These are phyloP conservation scores for Fusarium nelsonii DNA, from an alignment of 2,329 filamentous ascomycete species.

Conservation along the genomic window DNA sequence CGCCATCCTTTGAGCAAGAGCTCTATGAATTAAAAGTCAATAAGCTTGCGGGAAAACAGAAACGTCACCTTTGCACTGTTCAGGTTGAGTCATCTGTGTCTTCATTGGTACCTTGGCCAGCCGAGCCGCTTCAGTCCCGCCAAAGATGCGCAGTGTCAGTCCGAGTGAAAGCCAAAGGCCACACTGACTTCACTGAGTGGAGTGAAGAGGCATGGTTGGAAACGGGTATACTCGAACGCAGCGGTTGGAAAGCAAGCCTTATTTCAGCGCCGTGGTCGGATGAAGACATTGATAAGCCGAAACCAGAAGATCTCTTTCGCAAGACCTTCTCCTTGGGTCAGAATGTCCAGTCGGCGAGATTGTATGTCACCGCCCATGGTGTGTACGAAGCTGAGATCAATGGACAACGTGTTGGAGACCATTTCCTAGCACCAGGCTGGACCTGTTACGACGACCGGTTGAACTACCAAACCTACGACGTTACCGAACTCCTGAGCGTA, in stretches of 20 bases:
- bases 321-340: slow-evolving; percentile 5
- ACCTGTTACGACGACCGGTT: slow-evolving; percentile 62
- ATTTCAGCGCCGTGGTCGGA: slow-evolving; percentile 41
- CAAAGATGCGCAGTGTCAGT: slow-evolving; percentile 16
- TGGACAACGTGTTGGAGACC: slow-evolving; percentile 55
- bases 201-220: slow-evolving; percentile 32
- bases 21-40: slow-evolving; percentile 28
- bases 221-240: slow-evolving; percentile 23
- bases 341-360: slow-evolving; percentile 13
- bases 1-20: slow-evolving; percentile 29
- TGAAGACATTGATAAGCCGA: slow-evolving; percentile 21
- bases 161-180: slow-evolving; percentile 22
- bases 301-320: slow-evolving; percentile 38
- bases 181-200: slow-evolving; percentile 14
- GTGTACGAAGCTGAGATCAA: slow-evolving; percentile 62
- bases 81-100: slow-evolving; percentile 4
- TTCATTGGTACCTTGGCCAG: slow-evolving; percentile 29
- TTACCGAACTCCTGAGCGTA: slow-evolving; percentile 55
- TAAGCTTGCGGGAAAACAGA: not conserved
- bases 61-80: not conserved
- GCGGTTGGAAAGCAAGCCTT: slow-evolving; percentile 27
- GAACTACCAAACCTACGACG: slow-evolving; percentile 66
- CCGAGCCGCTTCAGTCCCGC: slow-evolving; percentile 23
- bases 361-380: slow-evolving; percentile 62
- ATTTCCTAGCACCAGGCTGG: slow-evolving; percentile 65